Conservation (phyloP, 495 filamentous ascomycete genomes). For the Talaromyces adpressus region DNA sequence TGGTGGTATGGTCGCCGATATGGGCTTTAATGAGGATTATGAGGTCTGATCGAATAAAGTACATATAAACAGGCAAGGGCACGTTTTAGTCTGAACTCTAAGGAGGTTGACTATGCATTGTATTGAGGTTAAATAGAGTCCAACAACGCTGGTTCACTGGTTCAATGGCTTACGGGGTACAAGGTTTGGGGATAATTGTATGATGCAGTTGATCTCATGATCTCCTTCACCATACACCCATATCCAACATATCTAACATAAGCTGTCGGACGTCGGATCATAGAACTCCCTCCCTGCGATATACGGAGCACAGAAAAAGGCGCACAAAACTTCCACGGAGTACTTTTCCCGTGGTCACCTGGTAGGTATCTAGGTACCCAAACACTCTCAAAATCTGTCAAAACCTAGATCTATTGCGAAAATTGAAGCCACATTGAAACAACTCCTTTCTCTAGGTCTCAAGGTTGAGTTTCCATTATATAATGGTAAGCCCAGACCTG, state of each 20-base stretch:
- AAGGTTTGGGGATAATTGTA: neutral
- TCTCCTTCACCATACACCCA: neutral
- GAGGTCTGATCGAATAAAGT: neutral
- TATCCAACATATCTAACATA: neutral
- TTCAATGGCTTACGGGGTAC: neutral
- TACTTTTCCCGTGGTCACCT: neutral
- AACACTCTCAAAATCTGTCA: neutral
- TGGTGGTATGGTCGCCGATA: neutral
- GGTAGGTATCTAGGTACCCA: neutral
- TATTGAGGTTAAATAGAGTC: neutral
- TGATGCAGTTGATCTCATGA: neutral
- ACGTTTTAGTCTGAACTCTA: neutral
- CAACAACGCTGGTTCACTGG: too few relatives aligned
- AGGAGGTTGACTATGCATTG: neutral
- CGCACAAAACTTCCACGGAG: neutral
- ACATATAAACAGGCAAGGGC: neutral
- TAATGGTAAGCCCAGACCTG: neutral
- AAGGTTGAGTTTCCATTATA: neutral
- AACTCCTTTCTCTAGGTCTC: neutral
- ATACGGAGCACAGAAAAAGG: neutral
- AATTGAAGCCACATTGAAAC: neutral
- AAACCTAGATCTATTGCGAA: neutral
- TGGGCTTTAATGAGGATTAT: neutral
- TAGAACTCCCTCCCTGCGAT: neutral
- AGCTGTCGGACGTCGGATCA: neutral